Evolutionary conservation across 2,329 filamentous ascomycete genomes (phyloP), one percentile per base, ranked within the genome.

Genomic region (Cordyceps javanica): DNA sequence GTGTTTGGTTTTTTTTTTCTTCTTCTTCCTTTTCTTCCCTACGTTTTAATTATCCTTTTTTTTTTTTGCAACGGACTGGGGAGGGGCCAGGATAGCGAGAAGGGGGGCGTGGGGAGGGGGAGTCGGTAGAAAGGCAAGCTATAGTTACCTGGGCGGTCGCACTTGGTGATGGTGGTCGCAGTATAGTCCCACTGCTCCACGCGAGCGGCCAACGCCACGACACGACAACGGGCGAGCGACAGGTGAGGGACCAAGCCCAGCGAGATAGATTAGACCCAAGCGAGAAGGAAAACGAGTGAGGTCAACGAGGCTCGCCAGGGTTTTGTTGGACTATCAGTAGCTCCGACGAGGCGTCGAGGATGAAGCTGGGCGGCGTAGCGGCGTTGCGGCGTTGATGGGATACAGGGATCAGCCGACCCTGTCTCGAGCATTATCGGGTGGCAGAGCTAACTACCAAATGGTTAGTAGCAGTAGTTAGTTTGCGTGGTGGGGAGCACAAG

Each of bases 341-440:
- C 45, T 34, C 26, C 25, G 21, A 19, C 28, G 38, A 54, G 51
- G 51, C 51, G 51, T 45, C 26, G 39, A 54, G 51, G 13, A 42
- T 19, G 38, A 45, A 42, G 51, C 39, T 36, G 30, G n/a, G 39
- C 39, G 39, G 21, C 21, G 19, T 25, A 25, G 30, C 30, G 30
- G 30, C 30, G 30, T 10, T 38, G 30, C 30, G 52, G 52, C 52
- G 52, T 38, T 38, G 52, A 55, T 55, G 23, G 39, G 42, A 46
- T 55, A 46, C 41, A 55, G 30, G 52, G 52, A 55, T 55, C 42
- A 55, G 52, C 41, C 41, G 42, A 46, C 52, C 52, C 32, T 38
- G 51, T 53, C 25, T 42, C 34, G 16, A 45, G 5, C n/a, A 11
- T 23, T 21, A 32, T 44, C 41, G 46, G 30, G 21, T 32, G 23